Conservation (phyloP, 2,329 filamentous ascomycete genomes). For the Diaporthe velutina region DNA sequence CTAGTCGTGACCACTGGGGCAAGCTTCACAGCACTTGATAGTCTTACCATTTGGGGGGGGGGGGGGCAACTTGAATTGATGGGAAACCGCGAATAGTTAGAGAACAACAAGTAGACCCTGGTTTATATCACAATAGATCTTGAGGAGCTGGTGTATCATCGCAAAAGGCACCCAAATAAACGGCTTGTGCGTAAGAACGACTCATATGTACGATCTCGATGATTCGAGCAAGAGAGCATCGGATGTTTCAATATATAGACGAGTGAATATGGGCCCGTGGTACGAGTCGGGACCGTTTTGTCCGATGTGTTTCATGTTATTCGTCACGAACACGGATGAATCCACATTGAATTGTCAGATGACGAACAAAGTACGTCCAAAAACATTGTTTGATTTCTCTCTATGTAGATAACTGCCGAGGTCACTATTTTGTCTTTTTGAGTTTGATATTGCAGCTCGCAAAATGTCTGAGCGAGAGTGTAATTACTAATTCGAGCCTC, state of each 20-base stretch:
- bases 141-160: not conserved
- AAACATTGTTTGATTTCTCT: not conserved
- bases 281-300: not conserved
- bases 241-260: too few species aligned
- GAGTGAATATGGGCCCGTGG: not conserved
- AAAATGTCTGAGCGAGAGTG: not conserved
- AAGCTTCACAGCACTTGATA: not conserved
- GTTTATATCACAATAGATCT: not conserved
- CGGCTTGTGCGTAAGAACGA: not conserved
- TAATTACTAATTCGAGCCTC: not conserved
- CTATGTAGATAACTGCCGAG: not conserved
- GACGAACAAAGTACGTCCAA: too few species aligned
- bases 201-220: not conserved
- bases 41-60: too few species aligned
- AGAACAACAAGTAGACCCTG: not conserved
- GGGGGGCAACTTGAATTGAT: too few species aligned
- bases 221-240: not conserved
- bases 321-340: not conserved
- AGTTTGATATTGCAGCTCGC: not conserved
- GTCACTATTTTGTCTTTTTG: not conserved
- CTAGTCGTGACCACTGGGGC: not conserved
- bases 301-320: not conserved
- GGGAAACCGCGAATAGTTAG: not conserved
- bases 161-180: not conserved
- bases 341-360: not conserved